Evolutionary conservation across 2,329 filamentous ascomycete genomes (phyloP).

Genomic region (Phaeosphaeria sp.): DNA sequence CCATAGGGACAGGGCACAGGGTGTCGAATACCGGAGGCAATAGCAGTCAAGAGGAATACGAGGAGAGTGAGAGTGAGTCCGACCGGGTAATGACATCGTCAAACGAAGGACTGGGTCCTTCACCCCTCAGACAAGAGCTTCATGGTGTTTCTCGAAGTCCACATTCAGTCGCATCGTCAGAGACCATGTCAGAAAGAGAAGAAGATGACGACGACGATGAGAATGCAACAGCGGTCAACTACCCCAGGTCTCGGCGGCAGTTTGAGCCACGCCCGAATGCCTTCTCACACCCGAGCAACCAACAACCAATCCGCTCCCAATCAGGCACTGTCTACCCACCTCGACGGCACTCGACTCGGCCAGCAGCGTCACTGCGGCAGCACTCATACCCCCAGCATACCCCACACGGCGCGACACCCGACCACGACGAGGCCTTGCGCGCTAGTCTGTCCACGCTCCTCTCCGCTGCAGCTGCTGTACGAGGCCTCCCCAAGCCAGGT

Average conservation of each 20-base stretch:
- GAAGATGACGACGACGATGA: constrained; percentile 68
- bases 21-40: constrained; percentile 61
- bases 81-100: constrained; percentile 73
- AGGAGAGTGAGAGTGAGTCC: constrained; percentile 90
- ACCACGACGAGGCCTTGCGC: constrained; percentile 91
- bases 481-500: constrained; percentile 73
- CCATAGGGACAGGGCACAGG: constrained; percentile 44
- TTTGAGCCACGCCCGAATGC: constrained; percentile 93
- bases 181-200: constrained; percentile 45
- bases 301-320: constrained; percentile 44
- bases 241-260: constrained; percentile 56
- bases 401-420: constrained; percentile 74
- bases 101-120: constrained; percentile 61
- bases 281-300: constrained; percentile 80
- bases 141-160: constrained; percentile 31
- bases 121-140: constrained; percentile 41
- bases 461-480: constrained; percentile 90
- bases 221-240: constrained; percentile 81
- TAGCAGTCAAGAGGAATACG: constrained; percentile 93
- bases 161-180: constrained; percentile 45
- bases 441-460: constrained; percentile 94
- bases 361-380: constrained; percentile 42
- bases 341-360: constrained; percentile 38
- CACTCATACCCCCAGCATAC: constrained; percentile 57
- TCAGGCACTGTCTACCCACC: constrained; percentile 58